A percentile compares a stretch with the other conserved stretches of the same genome.
phyloP scores from a whole-genome alignment of 1,284 basidiomycete genomes.

The Hemileia vastatrix region DNA sequence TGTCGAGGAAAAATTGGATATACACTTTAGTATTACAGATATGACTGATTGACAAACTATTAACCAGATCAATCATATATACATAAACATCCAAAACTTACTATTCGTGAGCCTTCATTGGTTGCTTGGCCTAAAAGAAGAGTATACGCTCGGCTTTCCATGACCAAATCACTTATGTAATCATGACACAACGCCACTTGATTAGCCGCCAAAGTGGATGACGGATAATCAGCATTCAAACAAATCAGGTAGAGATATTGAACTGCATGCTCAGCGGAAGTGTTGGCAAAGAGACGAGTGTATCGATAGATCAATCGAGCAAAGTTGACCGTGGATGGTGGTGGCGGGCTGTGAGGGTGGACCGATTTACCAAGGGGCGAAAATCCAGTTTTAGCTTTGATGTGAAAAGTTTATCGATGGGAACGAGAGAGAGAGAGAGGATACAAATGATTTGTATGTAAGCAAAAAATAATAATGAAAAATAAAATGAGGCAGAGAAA shows the following conservation, averaged over 20 bases:
- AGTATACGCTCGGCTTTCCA: slow-evolving; percentile 71
- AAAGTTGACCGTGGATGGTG: slow-evolving; percentile 55
- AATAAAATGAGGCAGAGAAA: background rate
- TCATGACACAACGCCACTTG: slow-evolving; percentile 79
- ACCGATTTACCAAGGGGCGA: slow-evolving; percentile 55
- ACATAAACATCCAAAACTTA: slow-evolving; percentile 48
- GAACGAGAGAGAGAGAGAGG: background rate
- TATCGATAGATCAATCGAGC: slow-evolving; percentile 85
- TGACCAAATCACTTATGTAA: slow-evolving; percentile 74
- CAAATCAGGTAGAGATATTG: slow-evolving; percentile 90
- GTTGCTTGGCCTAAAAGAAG: slow-evolving; percentile 82
- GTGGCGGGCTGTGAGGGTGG: slow-evolving; percentile 54
- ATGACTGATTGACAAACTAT: background rate
- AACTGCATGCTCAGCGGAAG: slow-evolving; percentile 83
- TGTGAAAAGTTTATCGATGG: background rate
- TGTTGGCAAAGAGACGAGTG: slow-evolving; percentile 76
- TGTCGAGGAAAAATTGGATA: slow-evolving; percentile 40
- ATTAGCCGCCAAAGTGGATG: slow-evolving; percentile 57
- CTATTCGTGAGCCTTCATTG: slow-evolving; percentile 75
- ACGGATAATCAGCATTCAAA: slow-evolving; percentile 60
- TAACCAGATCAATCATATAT: background rate
- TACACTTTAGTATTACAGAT: background rate
- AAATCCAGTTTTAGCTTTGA: slow-evolving; percentile 14
- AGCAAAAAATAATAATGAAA: background rate
- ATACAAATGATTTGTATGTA: background rate